A percentile compares a stretch with the other conserved stretches of the same genome.
phyloP scores from a whole-genome alignment of 352 stramenopile genomes.

The Globisporangium echinulatum region DNA sequence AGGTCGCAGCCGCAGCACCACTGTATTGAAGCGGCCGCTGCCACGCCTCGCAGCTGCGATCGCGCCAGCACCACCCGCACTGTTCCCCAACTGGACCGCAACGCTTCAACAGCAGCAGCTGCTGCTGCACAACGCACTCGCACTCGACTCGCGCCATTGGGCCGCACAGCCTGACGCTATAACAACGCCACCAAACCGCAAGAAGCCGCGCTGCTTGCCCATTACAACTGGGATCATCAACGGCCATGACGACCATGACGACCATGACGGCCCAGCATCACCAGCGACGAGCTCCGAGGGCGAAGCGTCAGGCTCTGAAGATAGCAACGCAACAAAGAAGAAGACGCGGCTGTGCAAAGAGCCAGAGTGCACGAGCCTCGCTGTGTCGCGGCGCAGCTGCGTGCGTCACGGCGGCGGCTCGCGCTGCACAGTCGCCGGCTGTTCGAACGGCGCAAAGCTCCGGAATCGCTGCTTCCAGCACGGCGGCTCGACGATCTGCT shows the following conservation, averaged over 20 bases:
- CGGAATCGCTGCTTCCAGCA: constrained; percentile 40
- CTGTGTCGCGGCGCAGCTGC: constrained; percentile 29
- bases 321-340: constrained; percentile 21
- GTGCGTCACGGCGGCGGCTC: constrained; percentile 34
- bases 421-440: constrained; percentile 27
- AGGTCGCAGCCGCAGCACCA: neutral
- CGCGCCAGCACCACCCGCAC: constrained; percentile 2
- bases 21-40: constrained; percentile 1
- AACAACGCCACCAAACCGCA: neutral
- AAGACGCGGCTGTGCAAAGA: constrained; percentile 35
- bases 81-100: neutral
- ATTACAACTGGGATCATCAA: neutral
- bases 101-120: neutral
- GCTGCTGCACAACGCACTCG: constrained; percentile 1
- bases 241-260: constrained; percentile 8
- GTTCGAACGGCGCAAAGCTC: constrained; percentile 33
- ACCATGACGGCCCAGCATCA: constrained; percentile 18
- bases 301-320: constrained; percentile 14
- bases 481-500: constrained; percentile 29
- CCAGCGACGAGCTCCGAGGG: constrained; percentile 8
- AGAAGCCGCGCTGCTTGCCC: neutral
- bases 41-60: constrained; percentile 8
- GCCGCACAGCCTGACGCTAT: neutral
- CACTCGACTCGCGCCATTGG: neutral
- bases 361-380: constrained; percentile 24